Percentiles rank a stretch among this genome's conserved stretches.
These are phyloP conservation scores for Cercophora sp. DNA, from an alignment of 495 filamentous ascomycete species.

Conservation along the genomic window DNA sequence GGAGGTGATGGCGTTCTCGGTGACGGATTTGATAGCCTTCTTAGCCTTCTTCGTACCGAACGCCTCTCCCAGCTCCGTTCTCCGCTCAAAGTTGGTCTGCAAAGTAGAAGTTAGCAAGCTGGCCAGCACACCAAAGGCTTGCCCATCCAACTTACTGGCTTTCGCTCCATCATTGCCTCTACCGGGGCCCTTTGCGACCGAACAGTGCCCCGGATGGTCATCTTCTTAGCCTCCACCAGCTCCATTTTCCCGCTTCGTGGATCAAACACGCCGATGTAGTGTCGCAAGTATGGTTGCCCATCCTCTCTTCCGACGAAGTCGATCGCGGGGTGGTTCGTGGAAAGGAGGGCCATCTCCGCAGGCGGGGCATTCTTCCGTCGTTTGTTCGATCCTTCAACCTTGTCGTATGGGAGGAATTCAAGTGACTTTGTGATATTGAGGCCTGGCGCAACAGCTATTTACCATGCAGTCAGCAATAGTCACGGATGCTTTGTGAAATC, in stretches of 20 bases:
- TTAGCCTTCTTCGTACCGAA: conserved; percentile 95
- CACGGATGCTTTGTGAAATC: too few relatives aligned
- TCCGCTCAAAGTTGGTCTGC: conserved; percentile 55
- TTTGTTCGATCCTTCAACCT: conserved; percentile 37
- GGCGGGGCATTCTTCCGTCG: conserved; percentile 41
- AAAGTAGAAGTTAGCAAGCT: not conserved
- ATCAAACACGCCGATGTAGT: conserved; percentile 86
- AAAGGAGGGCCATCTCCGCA: conserved; percentile 68
- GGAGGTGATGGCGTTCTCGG: conserved; percentile 70
- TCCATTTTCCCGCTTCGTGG: conserved; percentile 66
- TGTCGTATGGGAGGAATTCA: conserved; percentile 61
- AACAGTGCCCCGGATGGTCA: conserved; percentile 64
- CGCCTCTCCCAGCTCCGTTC: conserved; percentile 71
- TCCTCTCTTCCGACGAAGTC: conserved; percentile 81
- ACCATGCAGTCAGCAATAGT: conserved; percentile 3
- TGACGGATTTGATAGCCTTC: conserved; percentile 72
- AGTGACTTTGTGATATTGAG: conserved; percentile 53
- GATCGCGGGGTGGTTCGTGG: conserved; percentile 68
- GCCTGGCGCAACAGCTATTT: conserved; percentile 64
- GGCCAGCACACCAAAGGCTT: too few relatives aligned
- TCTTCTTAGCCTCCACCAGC: conserved; percentile 69
- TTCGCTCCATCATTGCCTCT: conserved; percentile 35
- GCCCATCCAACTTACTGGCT: too few relatives aligned
- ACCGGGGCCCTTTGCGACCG: conserved; percentile 46
- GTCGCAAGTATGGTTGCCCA: conserved; percentile 63